Percentiles rank a stretch among this genome's conserved stretches.
phyloP scores from a whole-genome alignment of 1,284 basidiomycete species.

The Pterula multifida region DNA sequence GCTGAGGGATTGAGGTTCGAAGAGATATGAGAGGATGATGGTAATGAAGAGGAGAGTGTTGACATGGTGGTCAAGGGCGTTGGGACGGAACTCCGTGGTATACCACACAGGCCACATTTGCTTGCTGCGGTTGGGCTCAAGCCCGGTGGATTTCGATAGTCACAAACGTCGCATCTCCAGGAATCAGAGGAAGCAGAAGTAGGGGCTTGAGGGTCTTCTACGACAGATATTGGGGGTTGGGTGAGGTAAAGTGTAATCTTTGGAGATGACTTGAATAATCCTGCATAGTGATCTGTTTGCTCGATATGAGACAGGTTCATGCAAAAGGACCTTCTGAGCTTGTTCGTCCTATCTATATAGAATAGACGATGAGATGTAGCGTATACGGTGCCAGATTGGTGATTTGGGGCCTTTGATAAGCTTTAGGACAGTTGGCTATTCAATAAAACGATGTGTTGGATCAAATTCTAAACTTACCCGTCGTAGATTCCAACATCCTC shows the following conservation, averaged over 20 bases:
- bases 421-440: constrained; percentile 8
- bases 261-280: constrained; percentile 82
- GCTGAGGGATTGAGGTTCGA: constrained; percentile 13
- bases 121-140: constrained; percentile 46
- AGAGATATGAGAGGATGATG: constrained; percentile 20
- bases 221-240: constrained; percentile 11
- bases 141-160: constrained; percentile 65
- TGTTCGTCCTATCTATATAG: constrained; percentile 56
- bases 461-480: constrained; percentile 44
- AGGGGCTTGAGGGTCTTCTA: constrained; percentile 12
- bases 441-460: constrained; percentile 8
- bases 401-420: constrained; percentile 33
- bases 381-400: constrained; percentile 63
- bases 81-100: constrained; percentile 42
- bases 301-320: constrained; percentile 57
- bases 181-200: constrained; percentile 28
- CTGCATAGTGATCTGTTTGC: constrained; percentile 85
- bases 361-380: constrained; percentile 81
- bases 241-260: constrained; percentile 77
- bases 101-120: constrained; percentile 64
- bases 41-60: constrained; percentile 22
- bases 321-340: constrained; percentile 40
- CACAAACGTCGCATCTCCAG: constrained; percentile 86
- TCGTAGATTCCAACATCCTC: constrained; percentile 82
- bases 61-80: constrained; percentile 12